phyloP scores from a whole-genome alignment of 2,329 filamentous ascomycete genomes.

The Cladosporium halotolerans region DNA sequence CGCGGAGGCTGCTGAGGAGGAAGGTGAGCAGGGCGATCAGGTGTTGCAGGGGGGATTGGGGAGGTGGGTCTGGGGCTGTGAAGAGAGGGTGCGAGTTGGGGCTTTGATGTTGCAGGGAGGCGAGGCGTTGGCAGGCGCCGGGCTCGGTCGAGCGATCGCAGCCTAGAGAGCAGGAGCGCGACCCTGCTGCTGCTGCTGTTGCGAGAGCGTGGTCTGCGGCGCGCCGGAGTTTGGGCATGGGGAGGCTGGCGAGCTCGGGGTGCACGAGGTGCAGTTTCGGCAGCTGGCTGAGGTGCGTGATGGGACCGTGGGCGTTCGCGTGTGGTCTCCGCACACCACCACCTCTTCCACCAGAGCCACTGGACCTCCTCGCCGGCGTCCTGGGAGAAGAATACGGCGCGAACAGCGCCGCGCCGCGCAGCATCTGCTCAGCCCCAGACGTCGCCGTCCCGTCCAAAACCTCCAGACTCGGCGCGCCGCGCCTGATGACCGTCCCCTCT shows the following conservation, averaged over 20 bases:
- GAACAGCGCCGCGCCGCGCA: neutral
- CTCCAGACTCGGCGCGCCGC: neutral
- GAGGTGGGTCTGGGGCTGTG: neutral
- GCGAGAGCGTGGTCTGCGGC: neutral
- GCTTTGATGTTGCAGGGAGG: neutral
- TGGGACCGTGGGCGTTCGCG: neutral
- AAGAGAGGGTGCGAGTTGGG: neutral
- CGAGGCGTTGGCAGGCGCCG: slow-evolving; percentile 12
- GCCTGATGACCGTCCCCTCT: slow-evolving; percentile 4
- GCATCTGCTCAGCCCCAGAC: neutral
- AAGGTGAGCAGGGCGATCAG: neutral
- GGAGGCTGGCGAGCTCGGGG: slow-evolving; percentile 24
- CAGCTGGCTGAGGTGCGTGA: slow-evolving; percentile 17
- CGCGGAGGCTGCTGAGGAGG: neutral
- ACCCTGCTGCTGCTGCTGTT: neutral
- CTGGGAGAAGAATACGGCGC: slow-evolving; percentile 10
- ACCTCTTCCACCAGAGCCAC: neutral
- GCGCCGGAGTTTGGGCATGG: slow-evolving; percentile 11
- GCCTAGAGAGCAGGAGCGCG: slow-evolving; percentile 17
- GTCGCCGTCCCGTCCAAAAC: neutral
- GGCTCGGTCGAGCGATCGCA: slow-evolving; percentile 14
- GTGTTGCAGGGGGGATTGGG: neutral
- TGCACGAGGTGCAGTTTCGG: slow-evolving; percentile 24
- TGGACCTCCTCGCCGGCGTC: neutral
- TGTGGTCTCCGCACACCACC: neutral